These are phyloP conservation scores for Septoria linicola DNA, from an alignment of 2,329 filamentous ascomycete genomes.

Conservation along the genomic window DNA sequence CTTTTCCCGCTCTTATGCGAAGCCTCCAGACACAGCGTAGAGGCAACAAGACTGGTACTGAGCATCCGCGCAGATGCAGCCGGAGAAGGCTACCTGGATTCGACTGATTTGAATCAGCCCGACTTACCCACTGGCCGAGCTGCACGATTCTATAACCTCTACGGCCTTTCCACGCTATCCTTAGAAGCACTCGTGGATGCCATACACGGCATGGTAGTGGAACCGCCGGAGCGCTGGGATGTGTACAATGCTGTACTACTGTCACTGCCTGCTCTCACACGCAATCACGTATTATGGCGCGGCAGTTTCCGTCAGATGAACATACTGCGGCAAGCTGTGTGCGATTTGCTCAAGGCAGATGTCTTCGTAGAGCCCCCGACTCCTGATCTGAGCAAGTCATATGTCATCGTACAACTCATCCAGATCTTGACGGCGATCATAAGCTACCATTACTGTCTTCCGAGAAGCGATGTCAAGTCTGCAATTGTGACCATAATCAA, in stretches of 20 bases:
- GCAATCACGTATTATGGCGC: conserved; percentile 82
- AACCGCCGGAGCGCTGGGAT: conserved; percentile 23
- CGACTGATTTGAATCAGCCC: conserved; percentile 1
- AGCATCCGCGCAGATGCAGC: conserved; percentile 27
- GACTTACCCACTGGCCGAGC: conserved; percentile 3
- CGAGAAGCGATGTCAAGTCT: conserved; percentile 85
- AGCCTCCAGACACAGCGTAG: conserved; percentile 23
- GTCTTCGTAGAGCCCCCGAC: conserved; percentile 78
- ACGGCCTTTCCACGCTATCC: conserved; percentile 22
- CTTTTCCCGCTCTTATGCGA: conserved; percentile 27
- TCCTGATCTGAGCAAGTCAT: conserved; percentile 77
- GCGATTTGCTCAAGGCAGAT: conserved; percentile 76
- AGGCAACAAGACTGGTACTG: conserved; percentile 24
- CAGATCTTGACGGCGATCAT: conserved; percentile 83
- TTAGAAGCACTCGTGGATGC: conserved; percentile 22
- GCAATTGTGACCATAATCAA: conserved; percentile 76
- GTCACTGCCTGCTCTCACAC: conserved; percentile 81
- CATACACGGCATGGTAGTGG: conserved; percentile 22
- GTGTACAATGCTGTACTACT: conserved; percentile 81
- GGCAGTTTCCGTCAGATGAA: conserved; percentile 72
- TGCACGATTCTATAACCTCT: conserved; percentile 14
- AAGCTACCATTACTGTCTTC: conserved; percentile 84
- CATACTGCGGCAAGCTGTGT: conserved; percentile 71
- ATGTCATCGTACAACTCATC: conserved; percentile 85
- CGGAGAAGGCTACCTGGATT: conserved; percentile 25